Evolutionary conservation across 2,329 filamentous ascomycete species (phyloP), one percentile per base, ranked within the genome.

Genomic region (Aspergillus nomiae): DNA sequence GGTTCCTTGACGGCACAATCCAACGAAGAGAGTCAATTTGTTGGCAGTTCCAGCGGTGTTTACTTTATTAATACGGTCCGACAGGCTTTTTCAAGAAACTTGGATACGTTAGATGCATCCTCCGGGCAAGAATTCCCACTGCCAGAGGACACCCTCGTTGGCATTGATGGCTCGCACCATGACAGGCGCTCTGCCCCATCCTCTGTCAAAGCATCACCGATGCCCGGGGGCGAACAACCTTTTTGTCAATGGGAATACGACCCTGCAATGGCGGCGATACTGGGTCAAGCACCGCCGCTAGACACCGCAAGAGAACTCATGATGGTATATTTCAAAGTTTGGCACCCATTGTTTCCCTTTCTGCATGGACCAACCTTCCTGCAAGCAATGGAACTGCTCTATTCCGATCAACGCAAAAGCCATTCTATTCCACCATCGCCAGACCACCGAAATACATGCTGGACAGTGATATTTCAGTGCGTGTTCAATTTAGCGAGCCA

Each of bases 31-130:
- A 84, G 82, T 57, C 78, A 84, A 59, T 85, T 84, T 67, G 81
- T 85, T 34, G 83, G 84, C 30, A 84, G 81, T 67, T 82, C 82
- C 14, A 83, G 80, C 46, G 83, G 84, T 4, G 81, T 85, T 51
- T 85, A 81, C 71, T 85, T 85, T 70, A 78, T 83, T 67, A 84
- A 85, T 62, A 85, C 83, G 1, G 84, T 85, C 60, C 81, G 81
- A 48, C 78, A 80, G 36, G 82, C 83, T n/a, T 85, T 85, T 69
- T 79, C 80, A 7, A 70, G 73, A 24, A 73, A 75, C 8, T 67
- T 77, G 32, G 71, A 72, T 51, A 56, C 66, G 10, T 62, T 64
- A 4, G 61, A 45, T 16, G 62, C 67, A 30, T 63, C 64, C 7
- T 64, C 66, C 24, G 67, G 62, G 7, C 64, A 63, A 14, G 68